Conservation (phyloP, 495 filamentous ascomycete genomes). For the Letharia lupina region DNA sequence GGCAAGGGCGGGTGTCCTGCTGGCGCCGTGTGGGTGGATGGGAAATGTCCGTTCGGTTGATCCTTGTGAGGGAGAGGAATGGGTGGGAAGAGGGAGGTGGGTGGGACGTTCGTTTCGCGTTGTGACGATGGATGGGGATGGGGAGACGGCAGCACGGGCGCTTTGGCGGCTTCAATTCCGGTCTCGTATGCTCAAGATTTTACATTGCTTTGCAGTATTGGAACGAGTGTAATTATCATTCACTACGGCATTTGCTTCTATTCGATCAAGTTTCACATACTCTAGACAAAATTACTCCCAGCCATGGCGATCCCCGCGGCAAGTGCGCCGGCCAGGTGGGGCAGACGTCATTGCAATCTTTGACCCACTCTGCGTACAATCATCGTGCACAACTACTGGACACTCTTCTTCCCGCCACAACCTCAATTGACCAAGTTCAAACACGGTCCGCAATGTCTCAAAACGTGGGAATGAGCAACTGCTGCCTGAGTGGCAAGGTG, state of each 20-base stretch:
- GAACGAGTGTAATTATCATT: not conserved
- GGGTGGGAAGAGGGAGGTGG: not conserved
- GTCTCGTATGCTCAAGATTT: not conserved
- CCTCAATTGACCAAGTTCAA: not conserved
- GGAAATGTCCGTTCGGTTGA: not conserved
- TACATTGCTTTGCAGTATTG: not conserved
- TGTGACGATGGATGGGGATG: not conserved
- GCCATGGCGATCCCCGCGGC: not conserved
- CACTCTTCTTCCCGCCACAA: not conserved
- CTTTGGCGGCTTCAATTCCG: not conserved
- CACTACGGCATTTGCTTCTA: not conserved
- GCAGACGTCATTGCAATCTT: not conserved
- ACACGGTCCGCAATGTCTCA: conserved; percentile 19
- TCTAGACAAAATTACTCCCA: not conserved
- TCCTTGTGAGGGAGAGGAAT: not conserved
- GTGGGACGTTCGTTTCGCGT: not conserved
- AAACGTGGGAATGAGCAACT: conserved; percentile 23
- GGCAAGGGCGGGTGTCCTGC: not conserved
- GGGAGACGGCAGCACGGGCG: not conserved
- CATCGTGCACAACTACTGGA: not conserved
- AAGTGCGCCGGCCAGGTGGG: not conserved
- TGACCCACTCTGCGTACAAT: not conserved
- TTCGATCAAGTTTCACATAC: too few relatives aligned
- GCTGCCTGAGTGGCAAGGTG: conserved; percentile 32
- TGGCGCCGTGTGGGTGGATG: not conserved